Evolutionary conservation across 2,329 filamentous ascomycete genomes (phyloP).

Genomic region (Clarireedia monteithiana): DNA sequence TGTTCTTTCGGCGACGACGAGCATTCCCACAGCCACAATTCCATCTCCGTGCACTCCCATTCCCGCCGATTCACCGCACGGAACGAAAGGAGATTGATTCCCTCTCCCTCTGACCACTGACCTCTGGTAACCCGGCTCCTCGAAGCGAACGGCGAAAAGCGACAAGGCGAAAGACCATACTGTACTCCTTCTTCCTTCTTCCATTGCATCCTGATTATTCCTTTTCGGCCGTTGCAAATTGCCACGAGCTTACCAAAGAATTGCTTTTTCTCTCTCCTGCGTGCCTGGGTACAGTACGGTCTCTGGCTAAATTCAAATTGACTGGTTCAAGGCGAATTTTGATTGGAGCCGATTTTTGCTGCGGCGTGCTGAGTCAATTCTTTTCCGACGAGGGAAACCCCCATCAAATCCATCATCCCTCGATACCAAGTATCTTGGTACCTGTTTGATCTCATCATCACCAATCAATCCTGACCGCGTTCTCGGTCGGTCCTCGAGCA

Average conservation of each 20-base stretch:
- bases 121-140: too few species aligned
- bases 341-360: not conserved
- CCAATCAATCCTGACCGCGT: not conserved
- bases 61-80: not conserved
- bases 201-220: not conserved
- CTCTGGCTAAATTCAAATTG: not conserved
- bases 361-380: conserved; percentile 6
- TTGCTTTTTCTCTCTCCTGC: not conserved
- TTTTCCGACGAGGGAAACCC: not conserved
- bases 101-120: too few species aligned
- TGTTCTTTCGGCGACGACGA: too few species aligned
- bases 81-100: not conserved
- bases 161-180: not conserved
- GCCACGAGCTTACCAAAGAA: conserved; percentile 5
- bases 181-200: not conserved
- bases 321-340: conserved; percentile 1
- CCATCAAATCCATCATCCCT: too few species aligned
- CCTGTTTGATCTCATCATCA: not conserved
- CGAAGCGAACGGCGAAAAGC: not conserved
- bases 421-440: too few species aligned
- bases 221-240: not conserved
- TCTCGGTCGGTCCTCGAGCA: too few species aligned
- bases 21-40: too few species aligned
- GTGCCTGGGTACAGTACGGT: too few species aligned
- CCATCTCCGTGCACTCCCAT: too few species aligned